Evolutionary conservation across 305 asterid genomes (phyloP), one percentile per base, ranked within the genome.

Genomic region (Salvia sclarea): DNA sequence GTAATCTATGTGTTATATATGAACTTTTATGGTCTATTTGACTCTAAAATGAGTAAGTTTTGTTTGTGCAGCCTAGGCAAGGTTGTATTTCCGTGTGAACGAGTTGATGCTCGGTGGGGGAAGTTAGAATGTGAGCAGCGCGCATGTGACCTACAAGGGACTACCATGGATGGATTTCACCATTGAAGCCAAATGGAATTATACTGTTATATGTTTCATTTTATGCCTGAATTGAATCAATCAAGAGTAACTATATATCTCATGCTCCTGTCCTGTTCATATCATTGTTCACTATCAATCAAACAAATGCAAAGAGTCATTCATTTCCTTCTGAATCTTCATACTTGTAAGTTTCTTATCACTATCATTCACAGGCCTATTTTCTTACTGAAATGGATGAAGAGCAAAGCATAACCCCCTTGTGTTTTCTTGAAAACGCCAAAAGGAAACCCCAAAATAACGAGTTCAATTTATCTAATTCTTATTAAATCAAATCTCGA

Each of bases 41-140:
- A 50, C n/a, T 38, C 5, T 5, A 7, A 33, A 33, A 33, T 31
- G 47, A 20, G 45, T 17, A 24, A 28, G 11, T 49, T 71, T 56
- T 43, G 64, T 82, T 41, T 60, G 38, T 31, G 70, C 89, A 92
- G 97, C 81, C 79, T 90, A 44, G 89, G 88, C 30, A 93, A 93
- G 83, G 76, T 74, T 24, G 68, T 62, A 14, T 93, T 93, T 76
- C 95, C 95, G 3, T 90, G 98, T 53, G 95, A 85, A 66, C 80
- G 97, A 64, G 94, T 90, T 45, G 95, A 93, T 84, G 97, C 96
- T 21, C 87, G 97, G 30, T 90, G 98, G 96, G 98, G 98, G 30
- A 93, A 88, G 86, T 84, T 90, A 59, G 98, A 93, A 43, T 90
- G 98, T 12, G 94, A 90, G 89, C 79, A 87, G 45, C 96, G 95